Base-by-base conservation (phyloP, 2,329 filamentous ascomycete genomes). In the Alternaria alternata region DNA sequence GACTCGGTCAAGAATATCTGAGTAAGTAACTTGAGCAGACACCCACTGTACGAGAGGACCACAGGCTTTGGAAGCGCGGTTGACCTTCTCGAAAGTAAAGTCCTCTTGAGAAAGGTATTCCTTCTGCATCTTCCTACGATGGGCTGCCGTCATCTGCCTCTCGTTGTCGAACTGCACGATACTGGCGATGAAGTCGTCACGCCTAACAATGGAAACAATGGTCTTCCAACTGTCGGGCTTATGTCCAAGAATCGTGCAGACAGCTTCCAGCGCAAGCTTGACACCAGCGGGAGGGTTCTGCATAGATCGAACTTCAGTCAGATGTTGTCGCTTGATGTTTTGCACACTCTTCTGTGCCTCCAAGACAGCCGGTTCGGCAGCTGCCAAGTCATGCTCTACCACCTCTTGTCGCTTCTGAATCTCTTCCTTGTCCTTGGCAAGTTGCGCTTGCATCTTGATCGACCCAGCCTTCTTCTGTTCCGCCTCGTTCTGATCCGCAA, bases 111-210 rank as follows among this genome's bases (percentile, higher is more conserved):
- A 93, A 62, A 99, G 81, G 80, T 92, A 99, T 42, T 97, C 93
- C 61, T 90, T 92, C 72, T 91, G 89, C 94, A 99, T 98, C 84
- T 93, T 96, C 69, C 88, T 84, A 51, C 95, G 87, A 68, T 95
- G 85, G 26, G 83, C 81, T 71, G 88, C 90, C 16, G 94, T 99
- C 94, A 99, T 98, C 79, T 95, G 91, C 76, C 85, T 89, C 79
- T 95, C 94, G 74, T 97, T 99, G 83, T 97, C 92, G 75, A 97
- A 99, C 78, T 93, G 93, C 78, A 98, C 91, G 73, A 99, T 99
- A 80, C 92, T 97, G 49, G 93, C 92, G 79, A 99, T 98, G 80
- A 99, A 99, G 75, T 98, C 94, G 73, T 98, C 95, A 58, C 89
- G 88, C 71, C 94, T 92, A 61, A 99, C 89, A 63, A 98, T 91